Conservation (phyloP, 2,329 filamentous ascomycete genomes). For the Cladosporium halotolerans region DNA sequence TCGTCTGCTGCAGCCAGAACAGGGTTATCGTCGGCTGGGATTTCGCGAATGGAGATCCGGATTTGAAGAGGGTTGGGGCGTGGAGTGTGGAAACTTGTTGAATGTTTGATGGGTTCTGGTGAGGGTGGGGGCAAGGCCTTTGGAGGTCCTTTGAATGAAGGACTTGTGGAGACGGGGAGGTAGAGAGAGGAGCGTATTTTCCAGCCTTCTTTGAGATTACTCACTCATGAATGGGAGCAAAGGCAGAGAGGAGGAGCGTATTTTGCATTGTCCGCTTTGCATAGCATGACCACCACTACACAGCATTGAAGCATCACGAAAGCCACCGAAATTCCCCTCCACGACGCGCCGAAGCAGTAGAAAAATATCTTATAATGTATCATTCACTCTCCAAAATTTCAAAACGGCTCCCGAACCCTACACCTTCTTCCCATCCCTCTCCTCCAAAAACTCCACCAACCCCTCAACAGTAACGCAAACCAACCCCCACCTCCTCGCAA, state of each 20-base stretch:
- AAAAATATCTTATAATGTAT: neutral
- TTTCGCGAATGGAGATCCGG: constrained; percentile 79
- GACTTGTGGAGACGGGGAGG: too few relatives aligned
- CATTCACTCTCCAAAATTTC: neutral
- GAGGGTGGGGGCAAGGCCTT: neutral
- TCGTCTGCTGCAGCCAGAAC: constrained; percentile 91
- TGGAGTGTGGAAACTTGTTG: constrained; percentile 28
- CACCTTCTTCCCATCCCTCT: constrained; percentile 53
- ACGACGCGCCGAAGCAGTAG: too few relatives aligned
- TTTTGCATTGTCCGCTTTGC: neutral
- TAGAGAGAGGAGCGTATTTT: too few relatives aligned
- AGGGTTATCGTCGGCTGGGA: constrained; percentile 94
- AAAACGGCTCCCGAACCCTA: neutral
- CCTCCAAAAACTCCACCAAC: constrained; percentile 72
- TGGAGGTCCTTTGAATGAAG: neutral
- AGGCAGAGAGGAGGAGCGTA: too few relatives aligned
- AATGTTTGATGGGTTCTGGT: neutral
- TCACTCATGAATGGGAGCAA: too few relatives aligned
- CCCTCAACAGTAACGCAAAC: constrained; percentile 95
- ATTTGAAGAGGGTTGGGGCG: constrained; percentile 38
- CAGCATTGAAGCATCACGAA: neutral
- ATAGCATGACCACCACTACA: neutral
- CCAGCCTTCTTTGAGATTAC: too few relatives aligned
- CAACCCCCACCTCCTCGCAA: constrained; percentile 81
- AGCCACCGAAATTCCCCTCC: too few relatives aligned